These are phyloP conservation scores for Diaporthe citrichinensis DNA, from an alignment of 2,329 filamentous ascomycete species.

Conservation along the genomic window DNA sequence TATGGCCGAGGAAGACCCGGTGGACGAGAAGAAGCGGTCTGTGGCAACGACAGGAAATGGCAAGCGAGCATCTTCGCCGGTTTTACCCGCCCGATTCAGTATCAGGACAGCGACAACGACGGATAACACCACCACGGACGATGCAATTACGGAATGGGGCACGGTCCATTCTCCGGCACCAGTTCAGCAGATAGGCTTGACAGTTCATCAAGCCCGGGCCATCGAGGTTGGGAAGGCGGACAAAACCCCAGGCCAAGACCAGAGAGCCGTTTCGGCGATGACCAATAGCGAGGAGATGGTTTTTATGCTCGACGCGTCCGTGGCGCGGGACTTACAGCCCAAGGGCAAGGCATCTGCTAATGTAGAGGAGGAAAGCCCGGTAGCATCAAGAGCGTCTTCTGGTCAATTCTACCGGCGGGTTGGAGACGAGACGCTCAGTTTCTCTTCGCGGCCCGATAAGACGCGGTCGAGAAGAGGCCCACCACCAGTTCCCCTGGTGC, in stretches of 20 bases:
- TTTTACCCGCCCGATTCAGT: constrained; percentile 58
- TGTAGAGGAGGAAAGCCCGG: constrained; percentile 43
- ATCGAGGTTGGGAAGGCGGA: constrained; percentile 52
- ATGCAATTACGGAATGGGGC: constrained; percentile 62
- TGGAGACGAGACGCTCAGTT: constrained; percentile 71
- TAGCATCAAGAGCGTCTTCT: constrained; percentile 44
- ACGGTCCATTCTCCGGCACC: constrained; percentile 65
- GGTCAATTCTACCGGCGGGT: constrained; percentile 68
- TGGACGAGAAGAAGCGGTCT: constrained; percentile 35
- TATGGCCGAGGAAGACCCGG: constrained; percentile 56
- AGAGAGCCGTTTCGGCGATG: constrained; percentile 47
- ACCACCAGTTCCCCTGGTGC: constrained; percentile 68
- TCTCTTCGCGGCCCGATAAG: constrained; percentile 66
- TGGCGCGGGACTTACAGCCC: constrained; percentile 42
- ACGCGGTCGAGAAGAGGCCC: constrained; percentile 65
- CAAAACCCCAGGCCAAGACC: constrained; percentile 33
- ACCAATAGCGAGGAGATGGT: constrained; percentile 55
- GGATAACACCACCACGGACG: constrained; percentile 59
- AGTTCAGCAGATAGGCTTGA: constrained; percentile 59
- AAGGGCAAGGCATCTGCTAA: background rate
- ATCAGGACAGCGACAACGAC: constrained; percentile 51
- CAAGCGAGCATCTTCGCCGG: constrained; percentile 65
- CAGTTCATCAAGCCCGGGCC: constrained; percentile 57
- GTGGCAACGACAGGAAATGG: constrained; percentile 46
- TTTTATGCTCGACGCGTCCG: constrained; percentile 59